Conservation (phyloP, 495 filamentous ascomycete species). For the Aspergillus ellipticus region DNA sequence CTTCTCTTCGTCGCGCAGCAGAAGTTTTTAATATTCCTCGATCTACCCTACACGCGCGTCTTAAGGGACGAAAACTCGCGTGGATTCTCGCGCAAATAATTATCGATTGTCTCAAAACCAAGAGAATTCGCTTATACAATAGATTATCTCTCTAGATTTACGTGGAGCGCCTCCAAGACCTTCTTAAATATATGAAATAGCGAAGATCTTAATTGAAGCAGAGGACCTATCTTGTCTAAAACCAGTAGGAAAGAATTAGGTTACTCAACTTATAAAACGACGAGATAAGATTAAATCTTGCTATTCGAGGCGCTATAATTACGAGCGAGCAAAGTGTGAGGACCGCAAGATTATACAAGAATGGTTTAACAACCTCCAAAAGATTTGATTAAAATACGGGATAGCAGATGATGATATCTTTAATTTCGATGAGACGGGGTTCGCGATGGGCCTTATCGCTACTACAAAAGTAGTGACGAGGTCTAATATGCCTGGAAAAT, state of each 20-base stretch:
- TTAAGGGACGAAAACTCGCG: neutral
- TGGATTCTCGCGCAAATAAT: constrained; percentile 8
- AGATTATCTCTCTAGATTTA: constrained; percentile 26
- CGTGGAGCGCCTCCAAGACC: constrained; percentile 1
- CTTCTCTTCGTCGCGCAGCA: constrained; percentile 3
- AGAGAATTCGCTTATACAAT: constrained; percentile 21
- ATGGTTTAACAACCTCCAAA: constrained; percentile 33
- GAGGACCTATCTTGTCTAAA: too few relatives aligned
- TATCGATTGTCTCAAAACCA: constrained; percentile 20
- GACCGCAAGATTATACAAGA: constrained; percentile 27
- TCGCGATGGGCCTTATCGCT: constrained; percentile 18
- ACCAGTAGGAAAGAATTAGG: neutral
- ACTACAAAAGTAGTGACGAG: constrained; percentile 27
- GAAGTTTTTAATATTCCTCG: constrained; percentile 9
- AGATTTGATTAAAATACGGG: constrained; percentile 30
- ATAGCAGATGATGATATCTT: constrained; percentile 37
- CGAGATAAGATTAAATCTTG: constrained; percentile 23
- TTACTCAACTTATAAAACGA: constrained; percentile 26
- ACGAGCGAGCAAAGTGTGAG: constrained; percentile 33
- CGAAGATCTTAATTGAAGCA: constrained; percentile 25
- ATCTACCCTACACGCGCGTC: neutral
- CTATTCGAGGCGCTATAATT: constrained; percentile 27
- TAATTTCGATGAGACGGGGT: constrained; percentile 1
- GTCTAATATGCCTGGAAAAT: constrained; percentile 16
- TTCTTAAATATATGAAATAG: constrained; percentile 34